phyloP scores from a whole-genome alignment of 2,329 filamentous ascomycete genomes.

The Nigrospora oryzae region DNA sequence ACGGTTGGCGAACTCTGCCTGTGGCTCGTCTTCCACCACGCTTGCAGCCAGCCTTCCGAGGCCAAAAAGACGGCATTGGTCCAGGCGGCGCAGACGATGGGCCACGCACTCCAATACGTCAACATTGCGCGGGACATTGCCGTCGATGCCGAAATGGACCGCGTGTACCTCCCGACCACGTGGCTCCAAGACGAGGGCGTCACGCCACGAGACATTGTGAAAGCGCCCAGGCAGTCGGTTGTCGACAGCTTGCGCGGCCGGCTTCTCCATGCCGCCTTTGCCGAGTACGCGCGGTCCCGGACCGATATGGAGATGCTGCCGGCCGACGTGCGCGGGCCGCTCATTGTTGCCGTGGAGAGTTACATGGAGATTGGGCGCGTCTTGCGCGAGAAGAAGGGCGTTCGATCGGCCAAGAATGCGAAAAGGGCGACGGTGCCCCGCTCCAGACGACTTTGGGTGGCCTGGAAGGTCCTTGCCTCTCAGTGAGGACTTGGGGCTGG shows the following conservation, averaged over 20 bases:
- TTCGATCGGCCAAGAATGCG: slow-evolving; percentile 11
- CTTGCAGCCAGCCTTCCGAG: slow-evolving; percentile 17
- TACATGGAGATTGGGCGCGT: slow-evolving; percentile 69
- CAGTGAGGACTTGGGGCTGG: background rate
- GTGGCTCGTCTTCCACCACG: slow-evolving; percentile 56
- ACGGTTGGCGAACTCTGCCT: slow-evolving; percentile 64
- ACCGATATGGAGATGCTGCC: slow-evolving; percentile 54
- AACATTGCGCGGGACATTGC: slow-evolving; percentile 70
- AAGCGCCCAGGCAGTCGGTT: slow-evolving; percentile 33
- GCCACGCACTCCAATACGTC: slow-evolving; percentile 66
- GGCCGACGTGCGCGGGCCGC: slow-evolving; percentile 48
- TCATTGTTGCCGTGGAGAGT: slow-evolving; percentile 63
- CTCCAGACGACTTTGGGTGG: slow-evolving; percentile 19
- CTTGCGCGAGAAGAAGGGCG: slow-evolving; percentile 29
- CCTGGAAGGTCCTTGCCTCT: slow-evolving; percentile 18
- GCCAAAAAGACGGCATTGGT: slow-evolving; percentile 35
- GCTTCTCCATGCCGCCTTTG: slow-evolving; percentile 53
- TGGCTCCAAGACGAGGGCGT: slow-evolving; percentile 55
- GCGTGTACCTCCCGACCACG: slow-evolving; percentile 58
- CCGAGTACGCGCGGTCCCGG: slow-evolving; percentile 46
- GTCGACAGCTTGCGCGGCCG: slow-evolving; percentile 41
- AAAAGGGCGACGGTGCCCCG: slow-evolving; percentile 19
- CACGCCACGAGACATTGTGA: slow-evolving; percentile 43
- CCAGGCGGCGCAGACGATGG: slow-evolving; percentile 55
- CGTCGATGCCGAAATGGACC: slow-evolving; percentile 54